Evolutionary conservation across 805 yeast genomes (phyloP).

Genomic region (Ogataea zsoltii): DNA sequence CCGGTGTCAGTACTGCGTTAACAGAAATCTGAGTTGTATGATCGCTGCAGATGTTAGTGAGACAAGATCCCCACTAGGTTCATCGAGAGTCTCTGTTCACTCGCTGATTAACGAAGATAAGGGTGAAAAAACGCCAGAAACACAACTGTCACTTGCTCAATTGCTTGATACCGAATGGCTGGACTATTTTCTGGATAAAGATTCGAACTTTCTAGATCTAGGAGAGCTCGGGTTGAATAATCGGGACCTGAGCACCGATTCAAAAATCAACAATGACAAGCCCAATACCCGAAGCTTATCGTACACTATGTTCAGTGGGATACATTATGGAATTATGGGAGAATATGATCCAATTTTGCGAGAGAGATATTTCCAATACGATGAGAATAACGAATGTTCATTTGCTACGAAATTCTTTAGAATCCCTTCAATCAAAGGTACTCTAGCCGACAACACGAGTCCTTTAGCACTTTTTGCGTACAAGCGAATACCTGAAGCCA

Average conservation of each 20-base stretch:
- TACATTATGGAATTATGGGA: conserved; percentile 10
- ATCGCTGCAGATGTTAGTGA: background rate
- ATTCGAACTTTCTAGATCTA: conserved; percentile 7
- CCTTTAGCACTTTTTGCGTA: conserved; percentile 7
- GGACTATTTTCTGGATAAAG: conserved; percentile 9
- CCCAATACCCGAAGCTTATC: background rate
- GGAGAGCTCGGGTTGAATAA: conserved; percentile 6
- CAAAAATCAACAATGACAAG: background rate
- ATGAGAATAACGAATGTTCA: conserved; percentile 10
- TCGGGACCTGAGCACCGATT: background rate
- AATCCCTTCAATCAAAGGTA: background rate
- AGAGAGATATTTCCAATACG: conserved; percentile 7
- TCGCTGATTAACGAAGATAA: background rate
- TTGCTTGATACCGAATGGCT: conserved; percentile 9
- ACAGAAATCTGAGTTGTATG: background rate
- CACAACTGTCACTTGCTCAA: background rate
- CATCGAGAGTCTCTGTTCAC: background rate
- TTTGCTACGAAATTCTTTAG: conserved; percentile 10
- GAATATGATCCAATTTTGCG: conserved; percentile 11
- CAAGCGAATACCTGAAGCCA: conserved; percentile 3
- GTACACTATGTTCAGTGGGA: conserved; percentile 5
- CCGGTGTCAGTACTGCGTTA: conserved; percentile 1
- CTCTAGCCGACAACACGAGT: background rate
- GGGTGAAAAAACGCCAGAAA: background rate
- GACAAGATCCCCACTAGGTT: background rate